Evolutionary conservation across 129 eudicot species (phyloP).

Genomic region (Tagetes erecta): DNA sequence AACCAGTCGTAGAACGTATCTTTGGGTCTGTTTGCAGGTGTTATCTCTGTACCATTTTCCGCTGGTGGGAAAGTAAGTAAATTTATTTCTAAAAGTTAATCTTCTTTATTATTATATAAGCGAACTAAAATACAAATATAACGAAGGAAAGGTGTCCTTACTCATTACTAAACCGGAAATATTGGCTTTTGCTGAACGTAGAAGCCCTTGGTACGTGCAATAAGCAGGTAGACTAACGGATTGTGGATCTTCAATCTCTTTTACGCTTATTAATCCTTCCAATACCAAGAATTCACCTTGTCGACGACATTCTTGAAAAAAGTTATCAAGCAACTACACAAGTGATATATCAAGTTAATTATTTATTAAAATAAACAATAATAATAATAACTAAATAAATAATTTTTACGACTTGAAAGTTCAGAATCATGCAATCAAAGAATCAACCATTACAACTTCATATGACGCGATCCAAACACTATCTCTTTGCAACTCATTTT

Average conservation of each 20-base stretch:
- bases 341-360: slow-evolving; percentile 10
- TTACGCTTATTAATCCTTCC: slow-evolving; percentile 58
- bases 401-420: not conserved
- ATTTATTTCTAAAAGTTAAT: not conserved
- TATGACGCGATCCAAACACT: slow-evolving; percentile 9
- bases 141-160: slow-evolving; percentile 32
- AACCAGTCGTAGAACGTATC: slow-evolving; percentile 85
- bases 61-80: slow-evolving; percentile 34
- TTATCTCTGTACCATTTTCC: slow-evolving; percentile 65
- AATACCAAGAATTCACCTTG: slow-evolving; percentile 70
- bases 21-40: slow-evolving; percentile 67
- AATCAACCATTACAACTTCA: not conserved
- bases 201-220: slow-evolving; percentile 56
- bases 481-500: slow-evolving; percentile 12
- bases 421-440: not conserved
- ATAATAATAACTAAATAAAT: not conserved
- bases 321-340: slow-evolving; percentile 63
- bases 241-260: slow-evolving; percentile 81
- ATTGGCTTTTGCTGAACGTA: slow-evolving; percentile 72
- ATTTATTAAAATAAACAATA: not conserved
- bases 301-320: slow-evolving; percentile 56
- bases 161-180: slow-evolving; percentile 62
- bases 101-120: not conserved
- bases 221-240: slow-evolving; percentile 75
- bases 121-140: not conserved